Evolutionary conservation across 257 asterid genomes (phyloP).

Genomic region (Galeopsis tetrahit): DNA sequence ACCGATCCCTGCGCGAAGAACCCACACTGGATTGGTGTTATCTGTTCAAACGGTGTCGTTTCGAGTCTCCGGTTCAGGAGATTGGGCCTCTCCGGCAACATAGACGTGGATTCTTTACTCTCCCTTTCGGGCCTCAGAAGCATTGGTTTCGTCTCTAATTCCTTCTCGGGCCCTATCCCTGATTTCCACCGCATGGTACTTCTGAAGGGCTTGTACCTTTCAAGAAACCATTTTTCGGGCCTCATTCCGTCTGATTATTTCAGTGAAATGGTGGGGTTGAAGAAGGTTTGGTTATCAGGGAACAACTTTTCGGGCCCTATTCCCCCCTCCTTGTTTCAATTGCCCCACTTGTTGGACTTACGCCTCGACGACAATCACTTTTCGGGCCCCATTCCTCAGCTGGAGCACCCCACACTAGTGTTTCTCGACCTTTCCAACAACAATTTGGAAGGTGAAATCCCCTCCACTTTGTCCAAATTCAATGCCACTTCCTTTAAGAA

Average conservation of each 20-base stretch:
- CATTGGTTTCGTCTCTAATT: slow-evolving; percentile 48
- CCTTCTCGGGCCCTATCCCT: slow-evolving; percentile 78
- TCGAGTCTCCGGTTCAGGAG: slow-evolving; percentile 51
- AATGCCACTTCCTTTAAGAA: slow-evolving; percentile 47
- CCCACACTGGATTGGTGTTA: slow-evolving; percentile 57
- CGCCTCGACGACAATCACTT: slow-evolving; percentile 69
- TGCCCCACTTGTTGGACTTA: slow-evolving; percentile 54
- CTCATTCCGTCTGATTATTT: slow-evolving; percentile 68
- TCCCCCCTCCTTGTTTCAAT: slow-evolving; percentile 51
- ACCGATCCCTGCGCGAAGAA: slow-evolving; percentile 55
- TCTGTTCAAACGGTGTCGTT: slow-evolving; percentile 53
- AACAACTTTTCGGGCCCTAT: slow-evolving; percentile 65
- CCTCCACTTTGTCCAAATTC: slow-evolving; percentile 45
- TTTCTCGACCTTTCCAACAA: slow-evolving; percentile 57
- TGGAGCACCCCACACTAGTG: background rate
- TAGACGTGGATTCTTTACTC: slow-evolving; percentile 65
- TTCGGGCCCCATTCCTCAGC: slow-evolving; percentile 65
- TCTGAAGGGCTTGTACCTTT: slow-evolving; percentile 58
- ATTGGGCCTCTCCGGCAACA: slow-evolving; percentile 60
- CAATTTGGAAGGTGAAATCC: slow-evolving; percentile 66
- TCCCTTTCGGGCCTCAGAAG: slow-evolving; percentile 59
- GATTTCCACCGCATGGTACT: slow-evolving; percentile 55
- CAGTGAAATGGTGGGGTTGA: slow-evolving; percentile 50
- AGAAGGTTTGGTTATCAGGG: slow-evolving; percentile 70
- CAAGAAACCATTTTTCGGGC: slow-evolving; percentile 68